A percentile compares a stretch with the other conserved stretches of the same genome.
Conservation (phyloP, 495 filamentous ascomycete genomes). For the Hyaloscypha bicolor region DNA sequence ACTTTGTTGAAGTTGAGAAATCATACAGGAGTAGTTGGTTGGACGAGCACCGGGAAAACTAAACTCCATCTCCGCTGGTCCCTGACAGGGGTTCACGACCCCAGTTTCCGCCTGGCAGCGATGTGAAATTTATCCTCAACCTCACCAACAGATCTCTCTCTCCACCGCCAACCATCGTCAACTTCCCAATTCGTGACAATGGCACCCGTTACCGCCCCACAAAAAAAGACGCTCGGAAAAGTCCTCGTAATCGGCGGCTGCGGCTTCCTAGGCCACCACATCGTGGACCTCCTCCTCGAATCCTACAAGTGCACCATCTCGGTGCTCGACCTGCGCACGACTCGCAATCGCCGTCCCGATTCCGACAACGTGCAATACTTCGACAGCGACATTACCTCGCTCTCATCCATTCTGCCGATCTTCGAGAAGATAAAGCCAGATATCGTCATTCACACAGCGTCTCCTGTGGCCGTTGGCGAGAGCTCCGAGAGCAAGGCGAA, state of each 20-base stretch:
- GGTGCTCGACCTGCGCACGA: conserved; percentile 84
- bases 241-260: conserved; percentile 71
- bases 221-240: conserved; percentile 45
- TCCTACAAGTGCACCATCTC: conserved; percentile 63
- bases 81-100: not conserved
- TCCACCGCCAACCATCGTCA: not conserved
- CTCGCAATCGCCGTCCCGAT: conserved; percentile 70
- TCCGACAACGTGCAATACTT: conserved; percentile 72
- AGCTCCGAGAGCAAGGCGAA: conserved; percentile 43
- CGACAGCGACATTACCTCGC: conserved; percentile 84
- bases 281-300: conserved; percentile 61
- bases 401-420: conserved; percentile 61
- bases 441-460: conserved; percentile 94
- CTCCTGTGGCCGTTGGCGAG: conserved; percentile 58
- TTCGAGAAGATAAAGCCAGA: conserved; percentile 76
- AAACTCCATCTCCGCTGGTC: not conserved
- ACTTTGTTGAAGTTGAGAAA: not conserved
- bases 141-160: not conserved
- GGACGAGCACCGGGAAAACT: not conserved
- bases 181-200: not conserved
- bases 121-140: not conserved
- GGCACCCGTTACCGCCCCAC: conserved; percentile 1
- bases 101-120: not conserved
- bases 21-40: no score
- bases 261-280: conserved; percentile 72